These are phyloP conservation scores for Coemansia aciculifera DNA, from an alignment of 192 early-diverging fungal species.

Conservation along the genomic window DNA sequence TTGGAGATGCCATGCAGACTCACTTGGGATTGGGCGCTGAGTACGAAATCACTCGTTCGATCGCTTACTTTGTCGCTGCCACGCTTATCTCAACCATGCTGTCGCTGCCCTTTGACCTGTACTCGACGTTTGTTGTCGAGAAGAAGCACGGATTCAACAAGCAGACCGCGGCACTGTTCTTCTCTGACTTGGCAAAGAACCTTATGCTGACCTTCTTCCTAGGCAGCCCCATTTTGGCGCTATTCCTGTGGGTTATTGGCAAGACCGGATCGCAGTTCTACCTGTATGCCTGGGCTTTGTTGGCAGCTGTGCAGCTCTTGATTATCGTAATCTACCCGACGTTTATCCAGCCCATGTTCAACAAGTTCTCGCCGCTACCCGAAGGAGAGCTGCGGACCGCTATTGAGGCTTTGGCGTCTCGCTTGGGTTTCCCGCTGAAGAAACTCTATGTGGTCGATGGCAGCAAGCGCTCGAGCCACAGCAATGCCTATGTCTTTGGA, in stretches of 20 bases:
- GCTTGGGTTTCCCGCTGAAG: constrained; percentile 86
- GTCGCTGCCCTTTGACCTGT: constrained; percentile 78
- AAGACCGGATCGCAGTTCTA: constrained; percentile 82
- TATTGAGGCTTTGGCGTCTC: constrained; percentile 80
- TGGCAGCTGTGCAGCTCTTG: constrained; percentile 74
- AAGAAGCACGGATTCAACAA: constrained; percentile 96
- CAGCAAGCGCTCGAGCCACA: constrained; percentile 85
- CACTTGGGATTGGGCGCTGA: constrained; percentile 61
- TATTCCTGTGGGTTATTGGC: constrained; percentile 79
- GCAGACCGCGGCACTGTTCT: constrained; percentile 75
- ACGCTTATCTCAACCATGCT: constrained; percentile 63
- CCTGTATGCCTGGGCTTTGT: constrained; percentile 88
- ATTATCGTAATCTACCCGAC: constrained; percentile 87
- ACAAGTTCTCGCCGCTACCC: constrained; percentile 85
- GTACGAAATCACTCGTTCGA: constrained; percentile 82
- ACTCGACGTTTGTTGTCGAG: constrained; percentile 94
- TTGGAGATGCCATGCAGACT: constrained; percentile 57
- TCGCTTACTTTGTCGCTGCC: constrained; percentile 70
- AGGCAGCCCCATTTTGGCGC: constrained; percentile 76
- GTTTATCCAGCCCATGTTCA: constrained; percentile 97
- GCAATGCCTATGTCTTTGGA: constrained; percentile 96
- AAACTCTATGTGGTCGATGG: constrained; percentile 97
- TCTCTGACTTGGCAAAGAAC: constrained; percentile 77
- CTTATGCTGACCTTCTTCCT: constrained; percentile 68
- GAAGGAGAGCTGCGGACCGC: constrained; percentile 76